Evolutionary conservation across 164 flowering plant genomes (phyloP).

Genomic region (Macadamia tetraphylla): DNA sequence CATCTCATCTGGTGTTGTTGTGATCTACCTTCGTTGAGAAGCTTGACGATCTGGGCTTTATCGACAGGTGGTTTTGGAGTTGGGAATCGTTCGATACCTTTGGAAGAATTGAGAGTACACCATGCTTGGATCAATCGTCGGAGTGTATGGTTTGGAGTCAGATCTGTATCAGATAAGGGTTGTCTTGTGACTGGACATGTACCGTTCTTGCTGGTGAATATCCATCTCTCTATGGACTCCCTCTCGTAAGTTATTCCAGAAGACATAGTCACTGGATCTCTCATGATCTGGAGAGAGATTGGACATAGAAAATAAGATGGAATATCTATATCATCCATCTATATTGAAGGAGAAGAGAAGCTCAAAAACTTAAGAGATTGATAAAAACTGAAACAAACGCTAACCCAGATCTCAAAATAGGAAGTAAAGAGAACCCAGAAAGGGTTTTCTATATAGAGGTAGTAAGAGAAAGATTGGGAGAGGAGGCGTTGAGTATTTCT

Average conservation of each 20-base stretch:
- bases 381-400: too few species aligned
- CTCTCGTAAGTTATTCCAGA: slow-evolving; percentile 90
- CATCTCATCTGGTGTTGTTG: slow-evolving; percentile 29
- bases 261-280: slow-evolving; percentile 69
- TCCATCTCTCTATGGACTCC: slow-evolving; percentile 65
- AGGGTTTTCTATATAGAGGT: too few species aligned
- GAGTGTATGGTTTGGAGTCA: slow-evolving; percentile 79
- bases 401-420: neutral
- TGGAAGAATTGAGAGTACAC: slow-evolving; percentile 58
- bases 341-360: neutral
- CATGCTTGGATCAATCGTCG: slow-evolving; percentile 74
- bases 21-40: slow-evolving; percentile 31
- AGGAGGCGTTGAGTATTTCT: too few species aligned
- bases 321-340: slow-evolving; percentile 49
- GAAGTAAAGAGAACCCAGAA: slow-evolving; percentile 2
- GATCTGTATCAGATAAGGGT: slow-evolving; percentile 22
- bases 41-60: slow-evolving; percentile 32
- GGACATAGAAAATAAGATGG: slow-evolving; percentile 76
- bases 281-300: slow-evolving; percentile 71
- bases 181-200: slow-evolving; percentile 71
- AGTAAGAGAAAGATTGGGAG: too few species aligned
- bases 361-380: too few species aligned
- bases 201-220: slow-evolving; percentile 40
- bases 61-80: slow-evolving; percentile 56
- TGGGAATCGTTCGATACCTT: slow-evolving; percentile 55